Evolutionary conservation across 768 basidiomycete species (phyloP).

Genomic region (Trichaptum fuscoviolaceum): DNA sequence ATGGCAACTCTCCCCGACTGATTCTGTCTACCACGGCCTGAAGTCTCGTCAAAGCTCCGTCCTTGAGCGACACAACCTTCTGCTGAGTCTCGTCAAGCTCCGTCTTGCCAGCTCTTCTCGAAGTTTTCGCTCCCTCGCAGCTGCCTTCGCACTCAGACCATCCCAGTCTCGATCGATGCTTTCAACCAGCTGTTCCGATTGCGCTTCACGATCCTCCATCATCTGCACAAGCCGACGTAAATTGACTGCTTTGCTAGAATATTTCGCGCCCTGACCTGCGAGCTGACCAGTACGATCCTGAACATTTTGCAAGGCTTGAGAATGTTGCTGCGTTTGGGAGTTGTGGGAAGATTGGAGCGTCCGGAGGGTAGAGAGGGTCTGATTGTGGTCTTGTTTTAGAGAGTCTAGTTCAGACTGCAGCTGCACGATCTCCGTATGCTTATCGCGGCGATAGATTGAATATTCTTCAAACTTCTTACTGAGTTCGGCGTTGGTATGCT

Average conservation of each 20-base stretch:
- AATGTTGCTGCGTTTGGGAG: slow-evolving; percentile 68
- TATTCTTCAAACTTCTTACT: slow-evolving; percentile 74
- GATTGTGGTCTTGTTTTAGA: slow-evolving; percentile 58
- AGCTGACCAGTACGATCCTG: slow-evolving; percentile 72
- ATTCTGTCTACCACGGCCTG: slow-evolving; percentile 31
- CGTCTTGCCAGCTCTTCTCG: slow-evolving; percentile 68
- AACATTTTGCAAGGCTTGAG: slow-evolving; percentile 68
- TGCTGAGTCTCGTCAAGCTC: slow-evolving; percentile 76
- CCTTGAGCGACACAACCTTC: slow-evolving; percentile 66
- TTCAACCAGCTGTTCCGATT: slow-evolving; percentile 78
- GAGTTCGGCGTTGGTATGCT: slow-evolving; percentile 67
- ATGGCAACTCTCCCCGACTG: slow-evolving; percentile 65
- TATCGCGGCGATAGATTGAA: slow-evolving; percentile 73
- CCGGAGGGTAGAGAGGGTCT: slow-evolving; percentile 64
- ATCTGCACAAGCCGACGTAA: slow-evolving; percentile 71
- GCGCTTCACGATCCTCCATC: slow-evolving; percentile 85
- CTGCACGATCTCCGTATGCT: slow-evolving; percentile 70
- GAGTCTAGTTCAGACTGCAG: slow-evolving; percentile 77
- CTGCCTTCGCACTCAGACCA: slow-evolving; percentile 61
- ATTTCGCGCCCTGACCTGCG: slow-evolving; percentile 81
- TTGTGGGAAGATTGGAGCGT: slow-evolving; percentile 68
- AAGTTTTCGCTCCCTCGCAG: slow-evolving; percentile 59
- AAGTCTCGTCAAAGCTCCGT: slow-evolving; percentile 46
- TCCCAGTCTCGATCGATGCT: slow-evolving; percentile 82
- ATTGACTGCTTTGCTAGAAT: slow-evolving; percentile 69